Percentiles rank a stretch among this genome's conserved stretches.
Conservation (phyloP, 1,284 basidiomycete species). For the Afroboletus lepidellus region DNA sequence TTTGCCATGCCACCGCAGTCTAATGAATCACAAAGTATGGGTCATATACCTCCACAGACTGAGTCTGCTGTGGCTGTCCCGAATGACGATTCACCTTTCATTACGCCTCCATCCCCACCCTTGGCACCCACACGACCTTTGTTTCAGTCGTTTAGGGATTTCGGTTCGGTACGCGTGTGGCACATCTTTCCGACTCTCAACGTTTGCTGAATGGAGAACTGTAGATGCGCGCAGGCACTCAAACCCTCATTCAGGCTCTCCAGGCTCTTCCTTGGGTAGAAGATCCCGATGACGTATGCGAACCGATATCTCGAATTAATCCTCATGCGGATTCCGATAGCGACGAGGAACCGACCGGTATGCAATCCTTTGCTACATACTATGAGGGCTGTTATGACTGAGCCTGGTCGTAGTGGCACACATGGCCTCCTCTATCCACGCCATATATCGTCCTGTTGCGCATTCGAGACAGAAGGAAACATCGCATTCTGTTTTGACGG, state of each 20-base stretch:
- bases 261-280: constrained; percentile 78
- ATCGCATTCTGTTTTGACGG: constrained; percentile 30
- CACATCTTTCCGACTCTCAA: neutral
- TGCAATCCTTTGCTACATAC: constrained; percentile 18
- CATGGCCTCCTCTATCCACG: constrained; percentile 81
- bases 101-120: constrained; percentile 67
- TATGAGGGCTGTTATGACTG: neutral
- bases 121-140: constrained; percentile 43
- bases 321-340: constrained; percentile 51
- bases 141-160: constrained; percentile 54
- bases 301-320: constrained; percentile 43
- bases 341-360: constrained; percentile 52
- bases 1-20: constrained; percentile 13
- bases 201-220: constrained; percentile 13
- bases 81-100: constrained; percentile 75
- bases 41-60: constrained; percentile 13
- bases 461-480: constrained; percentile 51
- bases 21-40: constrained; percentile 10
- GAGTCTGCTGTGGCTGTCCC: constrained; percentile 16
- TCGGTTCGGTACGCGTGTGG: constrained; percentile 57
- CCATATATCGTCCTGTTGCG: constrained; percentile 80
- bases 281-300: constrained; percentile 66
- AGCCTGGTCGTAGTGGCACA: constrained; percentile 26
- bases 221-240: constrained; percentile 80
- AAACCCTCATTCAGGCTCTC: constrained; percentile 80